These are phyloP conservation scores for Naganishia sp. DNA, from an alignment of 1,284 basidiomycete genomes.

Conservation along the genomic window DNA sequence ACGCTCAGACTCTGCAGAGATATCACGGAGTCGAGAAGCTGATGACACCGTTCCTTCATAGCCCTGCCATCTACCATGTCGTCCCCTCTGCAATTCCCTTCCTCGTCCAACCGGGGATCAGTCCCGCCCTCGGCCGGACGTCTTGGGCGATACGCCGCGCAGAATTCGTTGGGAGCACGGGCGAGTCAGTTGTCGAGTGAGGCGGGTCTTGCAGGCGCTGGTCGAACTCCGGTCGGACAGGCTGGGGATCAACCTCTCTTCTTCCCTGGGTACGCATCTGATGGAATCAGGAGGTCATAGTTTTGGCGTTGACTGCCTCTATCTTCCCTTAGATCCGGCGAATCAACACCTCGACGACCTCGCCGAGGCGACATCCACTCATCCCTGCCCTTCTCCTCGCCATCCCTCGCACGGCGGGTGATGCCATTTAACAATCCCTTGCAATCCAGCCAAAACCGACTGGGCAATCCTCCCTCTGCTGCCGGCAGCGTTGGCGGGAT, in stretches of 20 bases:
- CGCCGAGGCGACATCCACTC: conserved; percentile 82
- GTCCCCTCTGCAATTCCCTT: conserved; percentile 29
- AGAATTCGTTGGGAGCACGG: conserved; percentile 19
- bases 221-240: conserved; percentile 27
- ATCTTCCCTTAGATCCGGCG: conserved; percentile 50
- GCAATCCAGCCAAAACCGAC: conserved; percentile 20
- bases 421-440: conserved; percentile 21
- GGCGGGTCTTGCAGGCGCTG: conserved; percentile 21
- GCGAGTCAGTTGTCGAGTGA: conserved; percentile 33
- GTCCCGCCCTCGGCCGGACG: conserved; percentile 19
- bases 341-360: conserved; percentile 65
- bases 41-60: not conserved
- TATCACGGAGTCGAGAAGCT: not conserved
- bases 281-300: conserved; percentile 54
- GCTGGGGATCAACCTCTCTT: conserved; percentile 51
- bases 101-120: conserved; percentile 22
- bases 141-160: conserved; percentile 5
- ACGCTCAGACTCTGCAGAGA: not conserved
- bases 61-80: conserved; percentile 21
- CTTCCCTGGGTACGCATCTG: conserved; percentile 49
- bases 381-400: conserved; percentile 66
- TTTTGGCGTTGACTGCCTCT: conserved; percentile 1
- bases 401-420: conserved; percentile 46
- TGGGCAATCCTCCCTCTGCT: conserved; percentile 14
- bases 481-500: conserved; percentile 24